These are phyloP conservation scores for Plasmodium coatneyi DNA, from an alignment of 169 alveolate species.

Conservation along the genomic window DNA sequence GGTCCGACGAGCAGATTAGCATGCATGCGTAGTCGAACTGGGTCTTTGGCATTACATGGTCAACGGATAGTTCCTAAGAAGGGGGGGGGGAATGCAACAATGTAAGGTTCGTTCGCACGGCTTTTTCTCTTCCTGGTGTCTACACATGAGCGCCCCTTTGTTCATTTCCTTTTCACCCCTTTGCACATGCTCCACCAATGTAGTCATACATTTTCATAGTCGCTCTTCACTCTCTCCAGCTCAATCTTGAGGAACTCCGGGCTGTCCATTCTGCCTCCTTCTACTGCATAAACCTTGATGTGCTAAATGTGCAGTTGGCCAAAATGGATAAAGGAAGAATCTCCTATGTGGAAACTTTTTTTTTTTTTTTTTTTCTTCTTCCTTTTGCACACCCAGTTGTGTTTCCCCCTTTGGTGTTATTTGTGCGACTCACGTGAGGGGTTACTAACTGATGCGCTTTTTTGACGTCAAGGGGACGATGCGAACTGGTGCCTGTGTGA, in stretches of 20 bases:
- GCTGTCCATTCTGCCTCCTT: conserved; percentile 52
- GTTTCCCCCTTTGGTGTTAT: neutral
- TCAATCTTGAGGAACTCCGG: conserved; percentile 65
- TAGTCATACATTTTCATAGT: conserved; percentile 40
- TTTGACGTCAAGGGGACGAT: neutral
- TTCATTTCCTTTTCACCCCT: neutral
- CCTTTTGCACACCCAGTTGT: neutral
- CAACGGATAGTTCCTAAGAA: conserved; percentile 46
- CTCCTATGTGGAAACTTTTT: neutral
- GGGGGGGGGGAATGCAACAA: neutral
- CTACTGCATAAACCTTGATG: neutral
- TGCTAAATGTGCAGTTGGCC: neutral
- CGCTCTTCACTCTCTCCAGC: conserved; percentile 54
- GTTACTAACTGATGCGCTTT: neutral
- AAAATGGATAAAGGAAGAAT: neutral
- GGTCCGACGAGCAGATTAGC: conserved; percentile 66
- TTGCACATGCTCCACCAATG: neutral
- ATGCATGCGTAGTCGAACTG: conserved; percentile 66
- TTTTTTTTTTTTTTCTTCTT: neutral
- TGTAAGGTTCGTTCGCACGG: neutral
- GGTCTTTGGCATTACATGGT: conserved; percentile 70
- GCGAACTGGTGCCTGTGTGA: neutral
- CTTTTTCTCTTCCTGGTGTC: neutral
- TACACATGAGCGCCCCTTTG: neutral
- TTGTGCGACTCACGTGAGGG: neutral